Evolutionary conservation across 78 protist genomes (phyloP).

Genomic region (Dictyostelium purpureum): DNA sequence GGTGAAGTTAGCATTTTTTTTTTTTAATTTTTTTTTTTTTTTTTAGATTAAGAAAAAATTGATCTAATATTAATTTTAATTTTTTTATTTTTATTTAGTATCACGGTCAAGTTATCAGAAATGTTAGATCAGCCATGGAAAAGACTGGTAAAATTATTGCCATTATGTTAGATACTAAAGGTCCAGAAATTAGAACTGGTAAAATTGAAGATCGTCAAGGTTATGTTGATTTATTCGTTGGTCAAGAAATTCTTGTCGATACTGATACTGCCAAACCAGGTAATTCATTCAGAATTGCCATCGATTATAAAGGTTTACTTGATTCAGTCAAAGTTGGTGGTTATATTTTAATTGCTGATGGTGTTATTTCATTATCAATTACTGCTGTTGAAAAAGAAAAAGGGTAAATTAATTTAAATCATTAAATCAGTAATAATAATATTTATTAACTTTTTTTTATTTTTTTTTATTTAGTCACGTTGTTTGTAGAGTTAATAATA

Average conservation of each 20-base stretch:
- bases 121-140: constrained; percentile 82
- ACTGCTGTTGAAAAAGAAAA: constrained; percentile 40
- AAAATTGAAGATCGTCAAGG: constrained; percentile 66
- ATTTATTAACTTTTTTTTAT: neutral
- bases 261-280: constrained; percentile 72
- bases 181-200: constrained; percentile 89
- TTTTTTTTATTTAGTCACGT: neutral
- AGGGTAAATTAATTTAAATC: constrained; percentile 24
- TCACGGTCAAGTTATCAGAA: constrained; percentile 88
- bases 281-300: constrained; percentile 36
- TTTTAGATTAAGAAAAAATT: no score
- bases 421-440: neutral
- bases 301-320: constrained; percentile 72
- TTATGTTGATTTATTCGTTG: constrained; percentile 61
- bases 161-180: constrained; percentile 91
- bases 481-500: constrained; percentile 80
- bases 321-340: constrained; percentile 83
- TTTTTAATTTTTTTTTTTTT: no score
- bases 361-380: constrained; percentile 80
- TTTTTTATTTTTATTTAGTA: constrained; percentile 38
- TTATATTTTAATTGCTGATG: constrained; percentile 89
- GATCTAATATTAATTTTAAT: neutral
- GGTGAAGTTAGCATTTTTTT: no score
- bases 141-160: constrained; percentile 73
- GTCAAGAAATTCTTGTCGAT: constrained; percentile 68